Base-by-base conservation (phyloP, 352 stramenopile species). In the Globisporangium okanoganense region DNA sequence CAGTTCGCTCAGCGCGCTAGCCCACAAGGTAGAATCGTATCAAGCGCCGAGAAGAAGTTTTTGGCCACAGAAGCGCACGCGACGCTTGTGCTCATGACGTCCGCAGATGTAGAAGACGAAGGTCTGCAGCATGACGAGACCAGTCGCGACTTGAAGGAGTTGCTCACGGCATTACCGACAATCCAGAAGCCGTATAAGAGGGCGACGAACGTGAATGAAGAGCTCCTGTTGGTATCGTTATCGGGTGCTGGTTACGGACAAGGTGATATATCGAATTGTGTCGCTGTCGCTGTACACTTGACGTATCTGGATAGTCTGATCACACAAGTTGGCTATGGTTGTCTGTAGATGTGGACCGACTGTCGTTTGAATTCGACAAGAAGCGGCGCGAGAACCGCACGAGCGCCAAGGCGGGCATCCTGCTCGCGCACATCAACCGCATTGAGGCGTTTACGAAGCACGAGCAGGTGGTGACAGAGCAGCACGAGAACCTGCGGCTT, bases 281-380 rank as follows among this genome's bases (percentile, higher is more conserved):
- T 44, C 5, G 36, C 38, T 44, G 12, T 22, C n/a, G n/a, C n/a
- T n/a, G n/a, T n/a, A n/a, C n/a, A n/a, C n/a, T n/a, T n/a, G n/a
- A n/a, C n/a, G n/a, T n/a, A n/a, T n/a, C n/a, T n/a, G n/a, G n/a
- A n/a, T n/a, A n/a, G n/a, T 41, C 12, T n/a, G 36, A 16, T 41
- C 8, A n/a, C n/a, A n/a, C n/a, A 20, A 16, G 6, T 51, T 52
- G 38, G 43, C 7, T 41, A 16, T 22, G 10, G n/a, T 27, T 9
- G 24, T 9, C 8, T 38, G 20, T n/a, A 63, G 48, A 52, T 33
- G 36, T 64, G 22, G 72, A 88, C 49, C 69, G 61, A 3, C 33
- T 85, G 5, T 82, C 71, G 10, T 87, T 76, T 20, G 72, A 84
- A 48, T 66, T 76, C 20, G 76, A 88, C 58, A 86, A 85, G 49